Evolutionary conservation across 352 stramenopile species (phyloP).

Genomic region (Peronospora belbahrii): DNA sequence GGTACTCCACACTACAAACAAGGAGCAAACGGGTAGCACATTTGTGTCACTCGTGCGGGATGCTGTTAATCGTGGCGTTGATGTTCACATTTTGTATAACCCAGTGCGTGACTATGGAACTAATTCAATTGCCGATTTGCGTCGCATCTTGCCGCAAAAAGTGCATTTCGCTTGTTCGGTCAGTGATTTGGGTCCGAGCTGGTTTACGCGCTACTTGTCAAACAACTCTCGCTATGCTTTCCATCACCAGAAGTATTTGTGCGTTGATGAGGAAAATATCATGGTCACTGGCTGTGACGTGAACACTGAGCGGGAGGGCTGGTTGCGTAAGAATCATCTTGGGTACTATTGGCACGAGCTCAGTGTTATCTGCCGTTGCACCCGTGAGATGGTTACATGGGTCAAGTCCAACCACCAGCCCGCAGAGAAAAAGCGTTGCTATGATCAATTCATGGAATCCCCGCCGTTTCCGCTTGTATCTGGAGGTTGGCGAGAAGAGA

Average conservation of each 20-base stretch:
- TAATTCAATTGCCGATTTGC: conserved; percentile 38
- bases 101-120: conserved; percentile 68
- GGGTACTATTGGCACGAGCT: conserved; percentile 80
- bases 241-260: conserved; percentile 80
- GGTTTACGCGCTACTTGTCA: conserved; percentile 40
- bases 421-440: conserved; percentile 36
- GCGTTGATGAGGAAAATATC: conserved; percentile 44
- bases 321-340: conserved; percentile 46
- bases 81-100: conserved; percentile 70
- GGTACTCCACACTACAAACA: conserved; percentile 26
- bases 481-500: conserved; percentile 67
- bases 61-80: conserved; percentile 49
- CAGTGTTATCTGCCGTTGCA: conserved; percentile 43
- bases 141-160: conserved; percentile 34
- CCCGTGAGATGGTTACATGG: conserved; percentile 48
- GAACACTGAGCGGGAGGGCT: conserved; percentile 62
- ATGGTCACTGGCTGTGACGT: conserved; percentile 79
- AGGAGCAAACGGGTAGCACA: conserved; percentile 32
- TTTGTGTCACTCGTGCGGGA: conserved; percentile 53
- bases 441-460: conserved; percentile 45
- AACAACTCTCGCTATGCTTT: conserved; percentile 82
- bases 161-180: conserved; percentile 53
- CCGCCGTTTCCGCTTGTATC: conserved; percentile 66
- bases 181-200: conserved; percentile 53
- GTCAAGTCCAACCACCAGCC: conserved; percentile 50